These are phyloP conservation scores for Russula virescens DNA, from an alignment of 768 basidiomycete species.

Conservation along the genomic window DNA sequence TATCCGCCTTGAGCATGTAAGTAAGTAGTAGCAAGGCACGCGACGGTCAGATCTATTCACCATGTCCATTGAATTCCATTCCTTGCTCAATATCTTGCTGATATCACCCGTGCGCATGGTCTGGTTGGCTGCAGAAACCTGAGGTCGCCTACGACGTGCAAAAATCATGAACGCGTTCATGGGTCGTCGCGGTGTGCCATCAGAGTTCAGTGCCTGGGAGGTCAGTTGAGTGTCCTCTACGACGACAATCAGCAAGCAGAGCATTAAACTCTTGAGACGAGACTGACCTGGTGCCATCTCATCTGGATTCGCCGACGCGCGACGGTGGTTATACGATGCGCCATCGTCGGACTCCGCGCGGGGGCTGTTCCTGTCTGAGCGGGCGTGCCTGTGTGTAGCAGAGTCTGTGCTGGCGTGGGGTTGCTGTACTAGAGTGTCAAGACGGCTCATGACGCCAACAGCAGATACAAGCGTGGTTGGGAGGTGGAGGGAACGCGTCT, in stretches of 20 bases:
- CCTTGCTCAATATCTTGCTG: slow-evolving; percentile 79
- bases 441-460: slow-evolving; percentile 20
- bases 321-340: slow-evolving; percentile 8
- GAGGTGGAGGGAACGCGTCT: slow-evolving; percentile 11
- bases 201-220: slow-evolving; percentile 75
- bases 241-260: not conserved
- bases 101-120: slow-evolving; percentile 89
- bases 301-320: slow-evolving; percentile 16
- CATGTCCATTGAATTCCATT: slow-evolving; percentile 77
- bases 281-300: slow-evolving; percentile 15
- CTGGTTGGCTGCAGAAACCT: slow-evolving; percentile 83
- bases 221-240: slow-evolving; percentile 41
- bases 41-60: slow-evolving; percentile 37
- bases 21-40: slow-evolving; percentile 13
- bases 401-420: slow-evolving; percentile 14
- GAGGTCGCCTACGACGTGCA: slow-evolving; percentile 72
- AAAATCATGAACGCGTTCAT: slow-evolving; percentile 97
- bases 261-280: not conserved
- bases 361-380: slow-evolving; percentile 19
- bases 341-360: slow-evolving; percentile 22
- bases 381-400: slow-evolving; percentile 11
- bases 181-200: slow-evolving; percentile 83
- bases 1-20: slow-evolving; percentile 49
- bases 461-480: slow-evolving; percentile 6
- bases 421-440: slow-evolving; percentile 21